phyloP scores from a whole-genome alignment of 805 yeast species.

The Nakazawaea wyomingensis region DNA sequence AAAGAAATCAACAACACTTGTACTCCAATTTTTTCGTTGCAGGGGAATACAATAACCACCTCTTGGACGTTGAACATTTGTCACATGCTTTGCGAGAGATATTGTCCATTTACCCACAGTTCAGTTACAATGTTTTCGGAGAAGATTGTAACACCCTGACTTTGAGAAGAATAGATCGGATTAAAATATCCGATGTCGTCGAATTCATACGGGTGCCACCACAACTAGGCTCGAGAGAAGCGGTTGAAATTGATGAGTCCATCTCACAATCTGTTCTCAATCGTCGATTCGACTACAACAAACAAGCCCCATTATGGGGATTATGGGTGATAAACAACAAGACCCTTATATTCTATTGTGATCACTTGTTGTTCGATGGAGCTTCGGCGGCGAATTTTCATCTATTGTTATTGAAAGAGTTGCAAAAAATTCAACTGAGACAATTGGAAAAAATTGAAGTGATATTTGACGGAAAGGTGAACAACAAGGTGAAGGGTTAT shows the following conservation, averaged over 20 bases:
- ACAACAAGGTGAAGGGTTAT: neutral
- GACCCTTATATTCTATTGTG: slow-evolving; percentile 20
- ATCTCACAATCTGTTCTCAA: neutral
- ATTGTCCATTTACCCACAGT: slow-evolving; percentile 12
- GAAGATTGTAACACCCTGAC: neutral
- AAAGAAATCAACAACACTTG: neutral
- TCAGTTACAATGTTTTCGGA: slow-evolving; percentile 1
- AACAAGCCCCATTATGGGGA: slow-evolving; percentile 19
- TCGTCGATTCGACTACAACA: neutral
- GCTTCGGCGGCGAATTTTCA: slow-evolving; percentile 27
- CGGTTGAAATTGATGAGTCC: neutral
- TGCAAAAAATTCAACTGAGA: too few species aligned
- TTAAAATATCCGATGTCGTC: slow-evolving; percentile 7
- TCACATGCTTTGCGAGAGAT: slow-evolving; percentile 14
- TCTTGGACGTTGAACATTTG: slow-evolving; percentile 4
- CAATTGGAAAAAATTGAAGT: too few species aligned
- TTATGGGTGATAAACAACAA: slow-evolving; percentile 15
- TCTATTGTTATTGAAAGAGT: slow-evolving; percentile 19
- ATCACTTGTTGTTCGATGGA: slow-evolving; percentile 31
- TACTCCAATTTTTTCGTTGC: slow-evolving; percentile 10
- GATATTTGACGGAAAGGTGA: slow-evolving; percentile 12
- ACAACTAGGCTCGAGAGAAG: too few species aligned
- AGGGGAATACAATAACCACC: slow-evolving; percentile 4
- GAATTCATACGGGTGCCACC: too few species aligned
- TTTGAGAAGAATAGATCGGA: neutral